phyloP scores from a whole-genome alignment of 148 eudicot genomes.

The Rhododendron vialii region DNA sequence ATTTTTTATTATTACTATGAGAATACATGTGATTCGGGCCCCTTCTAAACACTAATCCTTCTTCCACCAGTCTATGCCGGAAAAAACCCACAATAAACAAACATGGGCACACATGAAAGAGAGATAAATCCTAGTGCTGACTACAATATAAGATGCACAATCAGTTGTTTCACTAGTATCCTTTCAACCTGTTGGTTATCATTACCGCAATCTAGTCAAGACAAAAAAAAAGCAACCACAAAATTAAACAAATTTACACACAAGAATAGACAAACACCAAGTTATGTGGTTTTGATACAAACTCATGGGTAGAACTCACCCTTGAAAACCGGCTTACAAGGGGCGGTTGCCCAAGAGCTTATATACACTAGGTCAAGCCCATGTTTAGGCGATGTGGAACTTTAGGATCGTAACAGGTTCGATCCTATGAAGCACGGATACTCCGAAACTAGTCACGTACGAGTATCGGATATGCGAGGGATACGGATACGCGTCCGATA shows the following conservation, averaged over 20 bases:
- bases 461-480: no score
- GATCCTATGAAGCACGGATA: not conserved
- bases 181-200: not conserved
- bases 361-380: no score
- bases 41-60: no score
- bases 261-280: not conserved
- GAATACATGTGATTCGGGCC: no score
- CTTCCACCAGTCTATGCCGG: not conserved
- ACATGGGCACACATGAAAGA: not conserved
- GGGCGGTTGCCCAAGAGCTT: no score
- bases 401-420: no score
- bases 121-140: not conserved
- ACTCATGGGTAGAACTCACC: no score
- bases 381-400: no score
- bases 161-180: not conserved
- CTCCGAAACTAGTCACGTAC: no score
- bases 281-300: not conserved
- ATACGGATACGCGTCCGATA: no score
- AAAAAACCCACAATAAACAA: not conserved
- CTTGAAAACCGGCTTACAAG: no score
- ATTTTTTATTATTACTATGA: no score
- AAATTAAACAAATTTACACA: not conserved
- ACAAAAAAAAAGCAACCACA: not conserved
- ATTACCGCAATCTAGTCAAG: not conserved
- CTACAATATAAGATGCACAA: not conserved